Conservation (phyloP, 1,139 yeast genomes). For the Meyerozyma guilliermondii region DNA sequence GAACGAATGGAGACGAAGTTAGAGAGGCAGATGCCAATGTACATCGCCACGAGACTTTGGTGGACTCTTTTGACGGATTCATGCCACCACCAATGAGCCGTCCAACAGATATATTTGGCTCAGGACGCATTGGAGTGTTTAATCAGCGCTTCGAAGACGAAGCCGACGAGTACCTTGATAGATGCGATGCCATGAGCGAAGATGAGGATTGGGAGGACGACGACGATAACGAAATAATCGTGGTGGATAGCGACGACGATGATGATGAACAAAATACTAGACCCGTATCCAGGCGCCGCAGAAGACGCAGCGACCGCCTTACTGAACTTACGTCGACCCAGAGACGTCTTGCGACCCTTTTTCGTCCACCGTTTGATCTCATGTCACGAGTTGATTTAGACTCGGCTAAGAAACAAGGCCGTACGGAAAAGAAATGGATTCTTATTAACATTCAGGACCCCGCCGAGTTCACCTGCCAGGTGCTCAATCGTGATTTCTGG, state of each 20-base stretch:
- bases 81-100: conserved; percentile 10
- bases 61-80: conserved; percentile 29
- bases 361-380: conserved; percentile 91
- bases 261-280: conserved; percentile 16
- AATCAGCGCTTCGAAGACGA: conserved; percentile 38
- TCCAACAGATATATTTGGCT: conserved; percentile 39
- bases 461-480: conserved; percentile 82
- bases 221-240: conserved; percentile 9
- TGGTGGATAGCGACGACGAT: conserved; percentile 19
- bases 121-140: conserved; percentile 38
- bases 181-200: conserved; percentile 12
- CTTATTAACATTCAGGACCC: conserved; percentile 83
- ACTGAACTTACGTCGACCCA: conserved; percentile 55
- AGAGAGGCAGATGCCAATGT: conserved; percentile 74
- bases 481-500: conserved; percentile 92
- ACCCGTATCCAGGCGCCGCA: conserved; percentile 21
- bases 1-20: conserved; percentile 25
- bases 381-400: conserved; percentile 66
- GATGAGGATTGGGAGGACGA: conserved; percentile 15
- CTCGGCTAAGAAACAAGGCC: conserved; percentile 65
- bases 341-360: conserved; percentile 68
- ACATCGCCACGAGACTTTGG: conserved; percentile 75
- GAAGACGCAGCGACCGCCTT: conserved; percentile 21
- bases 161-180: conserved; percentile 21
- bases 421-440: conserved; percentile 69